Conservation (phyloP, 1,284 basidiomycete genomes). For the Apiotrichum mycotoxinovorans region DNA sequence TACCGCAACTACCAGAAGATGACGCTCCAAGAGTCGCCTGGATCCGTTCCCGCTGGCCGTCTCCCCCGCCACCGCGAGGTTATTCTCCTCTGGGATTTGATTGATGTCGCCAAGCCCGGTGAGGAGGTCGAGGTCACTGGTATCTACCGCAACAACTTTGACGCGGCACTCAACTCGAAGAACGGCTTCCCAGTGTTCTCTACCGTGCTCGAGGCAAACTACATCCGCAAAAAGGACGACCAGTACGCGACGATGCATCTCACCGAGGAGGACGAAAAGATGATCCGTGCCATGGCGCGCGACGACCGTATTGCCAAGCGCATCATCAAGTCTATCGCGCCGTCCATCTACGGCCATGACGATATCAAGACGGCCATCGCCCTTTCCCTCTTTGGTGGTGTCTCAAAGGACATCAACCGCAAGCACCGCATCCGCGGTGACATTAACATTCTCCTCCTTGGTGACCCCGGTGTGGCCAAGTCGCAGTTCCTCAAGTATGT, state of each 20-base stretch:
- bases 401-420: conserved; percentile 91
- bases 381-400: conserved; percentile 88
- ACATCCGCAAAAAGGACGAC: conserved; percentile 93
- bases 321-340: conserved; percentile 96
- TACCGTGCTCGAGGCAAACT: conserved; percentile 95
- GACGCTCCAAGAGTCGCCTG: conserved; percentile 98
- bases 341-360: conserved; percentile 97
- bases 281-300: conserved; percentile 77
- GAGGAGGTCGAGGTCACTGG: conserved; percentile 98
- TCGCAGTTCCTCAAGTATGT: conserved; percentile 99
- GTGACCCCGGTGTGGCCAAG: conserved; percentile 97
- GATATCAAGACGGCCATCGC: conserved; percentile 98
- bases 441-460: conserved; percentile 92
- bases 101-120: conserved; percentile 95
- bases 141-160: conserved; percentile 98
- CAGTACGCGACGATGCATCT: conserved; percentile 91
- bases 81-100: conserved; percentile 94
- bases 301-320: conserved; percentile 95
- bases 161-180: conserved; percentile 95
- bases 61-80: conserved; percentile 95
- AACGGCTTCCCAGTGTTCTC: conserved; percentile 99
- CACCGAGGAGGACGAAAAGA: conserved; percentile 92
- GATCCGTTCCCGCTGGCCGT: conserved; percentile 93
- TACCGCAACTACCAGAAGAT: conserved; percentile 99
- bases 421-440: conserved; percentile 96